phyloP scores from a whole-genome alignment of 371 early-diverging fungal genomes.

The Gilbertella persicaria region DNA sequence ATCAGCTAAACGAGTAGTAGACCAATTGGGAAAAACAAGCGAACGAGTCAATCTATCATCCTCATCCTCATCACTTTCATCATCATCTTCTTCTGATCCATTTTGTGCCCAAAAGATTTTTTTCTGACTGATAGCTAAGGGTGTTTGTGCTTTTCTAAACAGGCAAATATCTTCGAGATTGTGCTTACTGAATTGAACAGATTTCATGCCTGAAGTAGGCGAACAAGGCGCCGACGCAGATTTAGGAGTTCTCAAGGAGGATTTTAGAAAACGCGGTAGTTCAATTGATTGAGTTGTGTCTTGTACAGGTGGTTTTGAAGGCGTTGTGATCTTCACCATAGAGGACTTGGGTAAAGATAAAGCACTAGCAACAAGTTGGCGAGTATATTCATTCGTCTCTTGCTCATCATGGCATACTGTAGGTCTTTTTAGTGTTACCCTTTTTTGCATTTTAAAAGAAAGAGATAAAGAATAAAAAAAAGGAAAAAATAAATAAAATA shows the following conservation, averaged over 20 bases:
- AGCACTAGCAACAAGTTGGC: slow-evolving; percentile 15
- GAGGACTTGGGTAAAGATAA: slow-evolving; percentile 11
- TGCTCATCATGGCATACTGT: slow-evolving; percentile 3
- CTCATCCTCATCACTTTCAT: slow-evolving; percentile 4
- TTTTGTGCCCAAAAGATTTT: slow-evolving; percentile 20
- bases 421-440: slow-evolving; percentile 23
- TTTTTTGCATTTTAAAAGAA: slow-evolving; percentile 11
- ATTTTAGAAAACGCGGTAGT: slow-evolving; percentile 13
- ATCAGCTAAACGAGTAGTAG: slow-evolving; percentile 16
- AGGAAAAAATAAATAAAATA: slow-evolving; percentile 2
- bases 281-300: slow-evolving; percentile 1
- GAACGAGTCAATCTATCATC: slow-evolving; percentile 1
- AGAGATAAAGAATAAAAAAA: neutral
- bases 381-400: slow-evolving; percentile 15
- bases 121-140: slow-evolving; percentile 15
- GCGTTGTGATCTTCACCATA: slow-evolving; percentile 2
- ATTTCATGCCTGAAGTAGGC: slow-evolving; percentile 18
- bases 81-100: neutral
- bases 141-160: slow-evolving; percentile 31
- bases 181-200: slow-evolving; percentile 23
- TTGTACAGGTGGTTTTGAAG: slow-evolving; percentile 1
- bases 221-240: slow-evolving; percentile 31
- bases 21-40: slow-evolving; percentile 19
- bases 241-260: slow-evolving; percentile 21
- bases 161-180: slow-evolving; percentile 25